Percentiles rank a stretch among this genome's conserved stretches.
phyloP scores from a whole-genome alignment of 257 asterid genomes.

The Nyctanthes arbortristis region DNA sequence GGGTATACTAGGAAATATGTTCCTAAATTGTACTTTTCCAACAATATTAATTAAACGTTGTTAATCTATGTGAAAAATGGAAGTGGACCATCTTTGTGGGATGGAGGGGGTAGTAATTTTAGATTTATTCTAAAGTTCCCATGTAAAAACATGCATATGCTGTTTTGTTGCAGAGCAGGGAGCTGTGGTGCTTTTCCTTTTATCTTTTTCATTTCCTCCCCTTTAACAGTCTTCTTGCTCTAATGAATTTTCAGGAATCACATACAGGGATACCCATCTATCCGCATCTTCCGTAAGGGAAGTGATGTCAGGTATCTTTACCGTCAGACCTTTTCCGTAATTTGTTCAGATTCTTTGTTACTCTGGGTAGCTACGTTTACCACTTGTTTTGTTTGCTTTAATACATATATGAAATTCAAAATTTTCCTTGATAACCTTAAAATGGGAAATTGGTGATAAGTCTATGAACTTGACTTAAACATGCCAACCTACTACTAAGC shows the following conservation, averaged over 20 bases:
- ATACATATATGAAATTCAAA: too few species aligned
- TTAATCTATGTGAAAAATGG: too few species aligned
- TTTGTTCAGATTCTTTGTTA: not conserved
- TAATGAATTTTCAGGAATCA: conserved; percentile 61
- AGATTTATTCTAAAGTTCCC: conserved; percentile 13
- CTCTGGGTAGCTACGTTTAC: not conserved
- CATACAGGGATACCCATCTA: conserved; percentile 94
- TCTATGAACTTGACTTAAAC: not conserved
- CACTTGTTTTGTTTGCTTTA: not conserved
- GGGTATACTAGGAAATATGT: too few species aligned
- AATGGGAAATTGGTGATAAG: not conserved
- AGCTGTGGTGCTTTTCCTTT: conserved; percentile 13
- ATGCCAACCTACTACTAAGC: not conserved
- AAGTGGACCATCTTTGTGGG: too few species aligned
- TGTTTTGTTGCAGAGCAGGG: too few species aligned
- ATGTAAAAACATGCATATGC: not conserved
- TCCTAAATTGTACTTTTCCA: too few species aligned
- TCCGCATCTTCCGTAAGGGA: conserved; percentile 93
- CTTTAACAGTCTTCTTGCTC: not conserved
- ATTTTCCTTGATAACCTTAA: not conserved
- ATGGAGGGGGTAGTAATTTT: too few species aligned
- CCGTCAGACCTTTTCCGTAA: not conserved
- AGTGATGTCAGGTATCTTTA: conserved; percentile 65
- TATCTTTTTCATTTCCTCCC: conserved; percentile 21
- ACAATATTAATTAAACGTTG: too few species aligned